Evolutionary conservation across 2,329 filamentous ascomycete species (phyloP), one percentile per base, ranked within the genome.

Genomic region (Fusarium odoratissimum): DNA sequence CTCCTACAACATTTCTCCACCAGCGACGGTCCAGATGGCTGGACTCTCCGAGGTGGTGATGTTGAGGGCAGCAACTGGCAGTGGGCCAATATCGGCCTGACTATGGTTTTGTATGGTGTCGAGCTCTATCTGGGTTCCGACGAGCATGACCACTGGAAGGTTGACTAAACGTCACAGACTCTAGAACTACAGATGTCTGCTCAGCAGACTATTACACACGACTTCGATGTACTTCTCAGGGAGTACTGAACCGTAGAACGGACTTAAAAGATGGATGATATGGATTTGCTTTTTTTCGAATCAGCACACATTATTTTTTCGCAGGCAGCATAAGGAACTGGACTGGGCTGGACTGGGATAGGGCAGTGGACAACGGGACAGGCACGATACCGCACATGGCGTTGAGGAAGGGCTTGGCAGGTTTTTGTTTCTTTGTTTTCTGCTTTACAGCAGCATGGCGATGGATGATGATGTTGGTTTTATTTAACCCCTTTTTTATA

Each of bases 1-100:
- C 84, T 99, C 38, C 92, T 98, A 85, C 96, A 98, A 81, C 96
- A 99, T 82, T 98, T 99, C 79, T 93, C 94, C 9, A 92, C 93
- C 16, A 92, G 87, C 58, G 90, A 92, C 70, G 90, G 90, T 4
- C 88, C 89, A 5, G 89, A 89, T 60, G 90, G 95, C 86, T 98
- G 95, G 95, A 95, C 92, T 5, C 91, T 93, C 57, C 91, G 95
- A 77, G 93, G 94, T 21, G 94, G 93, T 10, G 93, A 95, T 76
- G 81, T 80, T 17, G 95, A 94, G 17, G 94, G 95, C 23, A 97
- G 96, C 79, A 88, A 93, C 23, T 97, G 94, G 93, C 89, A 95
- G 60, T 98, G 96, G 96, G 89, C 96, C 75, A 99, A 99, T 76
- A 87, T 98, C 45, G 93, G 91, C 10, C 91, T 92, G 55, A 98